Evolutionary conservation across 768 basidiomycete species (phyloP), one percentile per base, ranked within the genome.

Genomic region (Tylopilus rubrobrunneus): DNA sequence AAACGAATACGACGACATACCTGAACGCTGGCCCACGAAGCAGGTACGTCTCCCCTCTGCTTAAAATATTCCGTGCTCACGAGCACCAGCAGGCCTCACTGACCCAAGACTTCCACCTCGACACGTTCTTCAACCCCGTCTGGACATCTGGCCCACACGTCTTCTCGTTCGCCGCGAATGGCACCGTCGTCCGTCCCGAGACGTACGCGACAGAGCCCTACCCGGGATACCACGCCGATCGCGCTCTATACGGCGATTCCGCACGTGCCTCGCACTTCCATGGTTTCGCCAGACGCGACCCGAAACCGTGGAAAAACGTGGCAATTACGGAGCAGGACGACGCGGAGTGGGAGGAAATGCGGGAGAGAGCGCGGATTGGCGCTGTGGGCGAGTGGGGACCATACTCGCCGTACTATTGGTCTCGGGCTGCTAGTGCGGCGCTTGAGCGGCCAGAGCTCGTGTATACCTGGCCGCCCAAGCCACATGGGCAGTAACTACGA

Each of bases 51-150:
- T 1, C 2, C 7, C 15, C 10, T 11, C 25, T 14, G 9, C 31
- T n/a, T 12, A 3, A 23, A 23, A 28, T 2, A 3, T n/a, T 1
- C 5, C 7, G 17, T 7, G 2, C 23, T 55, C 7, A 62, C 29
- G 25, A 15, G 11, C 21, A 48, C 6, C 7, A 9, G 0, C 21
- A 59, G 53, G 34, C 49, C 33, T 21, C 7, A 1, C 9, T 19
- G 7, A 19, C 37, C 37, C 37, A 39, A 10, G 64, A 85, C 81
- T 66, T 84, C 76, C 60, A 80, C 75, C 29, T 73, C 67, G 56
- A 82, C 77, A 33, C 74, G 68, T 51, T 79, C 77, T 45, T 74
- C 70, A 48, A 75, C 57, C 33, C 60, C 59, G 27, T 73, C 66
- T 25, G 80, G 76, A 63, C 11, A 43, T 28, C 55, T 1, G 51